phyloP scores from a whole-genome alignment of 2,329 filamentous ascomycete species.

The Talaromyces sp. region DNA sequence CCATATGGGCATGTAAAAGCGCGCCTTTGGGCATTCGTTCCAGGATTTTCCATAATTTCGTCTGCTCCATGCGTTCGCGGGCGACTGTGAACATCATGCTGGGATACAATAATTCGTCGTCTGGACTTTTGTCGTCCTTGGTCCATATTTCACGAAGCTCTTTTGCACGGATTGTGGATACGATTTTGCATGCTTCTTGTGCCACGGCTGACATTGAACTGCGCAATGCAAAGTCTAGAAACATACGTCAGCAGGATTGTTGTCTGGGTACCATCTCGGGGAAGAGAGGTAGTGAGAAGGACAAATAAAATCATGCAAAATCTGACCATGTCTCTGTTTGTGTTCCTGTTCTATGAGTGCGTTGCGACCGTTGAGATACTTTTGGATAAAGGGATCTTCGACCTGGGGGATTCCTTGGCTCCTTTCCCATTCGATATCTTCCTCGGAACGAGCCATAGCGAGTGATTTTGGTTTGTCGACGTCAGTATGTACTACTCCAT shows the following conservation, averaged over 20 bases:
- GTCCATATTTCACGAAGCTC: conserved; percentile 79
- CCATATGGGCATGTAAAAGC: conserved; percentile 72
- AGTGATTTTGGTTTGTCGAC: not conserved
- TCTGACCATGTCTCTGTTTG: conserved; percentile 72
- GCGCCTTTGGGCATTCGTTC: conserved; percentile 82
- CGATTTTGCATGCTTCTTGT: conserved; percentile 72
- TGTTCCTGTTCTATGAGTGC: conserved; percentile 78
- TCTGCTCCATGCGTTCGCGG: conserved; percentile 80
- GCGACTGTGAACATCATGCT: conserved; percentile 93
- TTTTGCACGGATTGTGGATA: conserved; percentile 72
- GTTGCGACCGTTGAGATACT: conserved; percentile 74
- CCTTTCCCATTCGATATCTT: conserved; percentile 34
- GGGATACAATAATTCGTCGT: conserved; percentile 70
- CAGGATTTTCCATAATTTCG: conserved; percentile 81
- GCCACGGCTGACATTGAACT: conserved; percentile 72
- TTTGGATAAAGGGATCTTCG: conserved; percentile 74
- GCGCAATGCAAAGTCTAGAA: conserved; percentile 33
- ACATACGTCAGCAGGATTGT: not conserved
- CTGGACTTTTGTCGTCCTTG: conserved; percentile 49
- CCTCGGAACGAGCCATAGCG: conserved; percentile 13
- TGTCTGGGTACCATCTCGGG: not conserved
- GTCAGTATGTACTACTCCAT: not conserved
- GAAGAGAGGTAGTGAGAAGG: not conserved
- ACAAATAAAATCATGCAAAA: not conserved
- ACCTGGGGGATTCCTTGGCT: conserved; percentile 48